Percentiles rank a stretch among this genome's conserved stretches.
Evolutionary conservation across 2,329 filamentous ascomycete species (phyloP).

Genomic region (Fusarium setosum): DNA sequence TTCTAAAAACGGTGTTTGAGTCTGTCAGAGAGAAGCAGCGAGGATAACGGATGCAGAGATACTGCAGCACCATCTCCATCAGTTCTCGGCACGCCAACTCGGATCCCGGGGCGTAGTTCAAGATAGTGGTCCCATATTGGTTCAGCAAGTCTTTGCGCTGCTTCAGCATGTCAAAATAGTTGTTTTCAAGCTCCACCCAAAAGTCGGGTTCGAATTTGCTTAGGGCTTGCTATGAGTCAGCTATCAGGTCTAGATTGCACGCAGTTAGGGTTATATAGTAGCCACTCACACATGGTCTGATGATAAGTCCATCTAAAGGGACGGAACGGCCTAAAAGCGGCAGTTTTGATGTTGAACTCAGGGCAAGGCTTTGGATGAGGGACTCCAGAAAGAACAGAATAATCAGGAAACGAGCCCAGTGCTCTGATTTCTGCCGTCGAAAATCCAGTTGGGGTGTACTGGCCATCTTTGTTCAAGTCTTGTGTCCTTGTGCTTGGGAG

Average conservation of each 20-base stretch:
- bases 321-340: constrained; percentile 77
- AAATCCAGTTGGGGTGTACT: constrained; percentile 65
- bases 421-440: constrained; percentile 74
- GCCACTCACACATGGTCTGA: constrained; percentile 88
- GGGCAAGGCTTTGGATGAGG: constrained; percentile 72
- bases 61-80: constrained; percentile 86
- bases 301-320: constrained; percentile 87
- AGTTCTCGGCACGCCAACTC: constrained; percentile 84
- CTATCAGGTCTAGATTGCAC: constrained; percentile 44
- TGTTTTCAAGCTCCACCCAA: constrained; percentile 86
- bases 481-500: background rate
- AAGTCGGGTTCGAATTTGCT: constrained; percentile 82
- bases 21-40: constrained; percentile 74
- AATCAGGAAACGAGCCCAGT: constrained; percentile 82
- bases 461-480: background rate
- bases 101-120: constrained; percentile 76
- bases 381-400: constrained; percentile 77
- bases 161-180: constrained; percentile 73
- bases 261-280: background rate
- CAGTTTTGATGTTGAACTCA: constrained; percentile 75
- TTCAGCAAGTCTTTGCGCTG: constrained; percentile 74
- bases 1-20: constrained; percentile 65
- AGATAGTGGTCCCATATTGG: constrained; percentile 70
- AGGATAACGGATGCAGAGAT: constrained; percentile 79
- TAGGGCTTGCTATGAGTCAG: constrained; percentile 63